Conservation (phyloP, 2,329 filamentous ascomycete species). For the Graphium sp. region DNA sequence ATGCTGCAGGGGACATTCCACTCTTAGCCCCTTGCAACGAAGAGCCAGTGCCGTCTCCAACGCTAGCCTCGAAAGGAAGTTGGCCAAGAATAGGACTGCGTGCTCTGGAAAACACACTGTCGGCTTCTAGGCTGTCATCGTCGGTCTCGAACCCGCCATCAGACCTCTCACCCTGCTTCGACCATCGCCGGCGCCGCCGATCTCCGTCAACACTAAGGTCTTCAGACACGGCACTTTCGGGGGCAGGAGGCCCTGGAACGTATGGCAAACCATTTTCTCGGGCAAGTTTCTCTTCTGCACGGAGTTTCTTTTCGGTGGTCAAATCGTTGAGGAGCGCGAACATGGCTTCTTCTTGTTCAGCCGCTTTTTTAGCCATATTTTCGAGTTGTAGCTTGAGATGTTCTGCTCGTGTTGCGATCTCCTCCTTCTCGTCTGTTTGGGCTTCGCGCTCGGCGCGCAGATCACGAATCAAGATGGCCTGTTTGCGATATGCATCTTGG, state of each 20-base stretch:
- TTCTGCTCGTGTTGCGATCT: constrained; percentile 31
- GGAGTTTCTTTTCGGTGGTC: constrained; percentile 29
- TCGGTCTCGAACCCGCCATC: constrained; percentile 33
- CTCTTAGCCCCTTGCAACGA: too few relatives aligned
- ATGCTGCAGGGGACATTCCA: too few relatives aligned
- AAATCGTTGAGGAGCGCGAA: constrained; percentile 31
- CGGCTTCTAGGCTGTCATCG: constrained; percentile 29
- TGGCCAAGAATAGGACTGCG: constrained; percentile 30
- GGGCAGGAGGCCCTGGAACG: constrained; percentile 4
- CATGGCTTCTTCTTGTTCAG: constrained; percentile 35
- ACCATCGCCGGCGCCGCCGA: constrained; percentile 20
- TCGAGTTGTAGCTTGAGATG: constrained; percentile 44
- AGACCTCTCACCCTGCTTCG: constrained; percentile 22
- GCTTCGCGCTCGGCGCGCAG: constrained; percentile 34
- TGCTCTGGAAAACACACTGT: constrained; percentile 43
- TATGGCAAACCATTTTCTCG: constrained; percentile 13
- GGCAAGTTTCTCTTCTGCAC: constrained; percentile 18
- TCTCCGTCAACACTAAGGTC: constrained; percentile 38
- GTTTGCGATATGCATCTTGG: constrained; percentile 40
- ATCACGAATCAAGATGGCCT: constrained; percentile 30
- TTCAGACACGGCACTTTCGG: constrained; percentile 19
- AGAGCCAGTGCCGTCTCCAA: too few relatives aligned
- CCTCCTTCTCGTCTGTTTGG: constrained; percentile 36
- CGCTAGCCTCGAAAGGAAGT: too few relatives aligned
- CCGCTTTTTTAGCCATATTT: constrained; percentile 34